These are phyloP conservation scores for Dryas integrifolia DNA, from an alignment of 331 rosid genomes.

Conservation along the genomic window DNA sequence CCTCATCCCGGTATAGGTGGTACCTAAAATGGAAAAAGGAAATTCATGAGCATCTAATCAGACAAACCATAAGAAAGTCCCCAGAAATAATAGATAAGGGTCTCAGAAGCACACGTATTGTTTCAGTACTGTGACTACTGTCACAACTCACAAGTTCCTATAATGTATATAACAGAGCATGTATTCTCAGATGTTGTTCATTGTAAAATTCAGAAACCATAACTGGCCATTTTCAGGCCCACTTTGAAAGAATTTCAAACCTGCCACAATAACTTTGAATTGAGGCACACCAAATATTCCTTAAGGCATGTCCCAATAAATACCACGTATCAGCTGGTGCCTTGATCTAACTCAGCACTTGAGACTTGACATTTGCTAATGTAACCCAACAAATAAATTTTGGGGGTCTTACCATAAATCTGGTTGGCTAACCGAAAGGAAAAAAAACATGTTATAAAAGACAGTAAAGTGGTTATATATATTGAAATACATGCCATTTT, in stretches of 20 bases:
- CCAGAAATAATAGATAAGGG: too few species aligned
- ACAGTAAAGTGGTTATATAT: background rate
- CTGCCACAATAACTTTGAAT: background rate
- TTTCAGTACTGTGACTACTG: background rate
- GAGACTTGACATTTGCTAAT: background rate
- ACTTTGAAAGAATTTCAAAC: background rate
- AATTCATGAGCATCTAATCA: constrained; percentile 12
- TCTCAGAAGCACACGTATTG: too few species aligned
- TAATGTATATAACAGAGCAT: too few species aligned
- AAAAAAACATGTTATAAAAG: background rate
- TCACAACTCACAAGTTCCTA: too few species aligned
- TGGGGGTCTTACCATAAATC: too few species aligned
- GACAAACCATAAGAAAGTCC: background rate
- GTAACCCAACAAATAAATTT: too few species aligned
- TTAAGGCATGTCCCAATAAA: background rate
- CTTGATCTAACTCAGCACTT: background rate
- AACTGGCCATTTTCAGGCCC: background rate
- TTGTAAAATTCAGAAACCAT: too few species aligned
- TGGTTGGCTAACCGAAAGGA: too few species aligned
- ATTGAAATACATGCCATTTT: background rate
- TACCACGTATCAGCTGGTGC: background rate
- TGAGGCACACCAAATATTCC: background rate
- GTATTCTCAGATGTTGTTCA: too few species aligned
- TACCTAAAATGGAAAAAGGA: constrained; percentile 32
- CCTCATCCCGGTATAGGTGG: constrained; percentile 48